A percentile compares a stretch with the other conserved stretches of the same genome.
Evolutionary conservation across 768 basidiomycete species (phyloP).

Genomic region (Leucocoprinus leucothites): DNA sequence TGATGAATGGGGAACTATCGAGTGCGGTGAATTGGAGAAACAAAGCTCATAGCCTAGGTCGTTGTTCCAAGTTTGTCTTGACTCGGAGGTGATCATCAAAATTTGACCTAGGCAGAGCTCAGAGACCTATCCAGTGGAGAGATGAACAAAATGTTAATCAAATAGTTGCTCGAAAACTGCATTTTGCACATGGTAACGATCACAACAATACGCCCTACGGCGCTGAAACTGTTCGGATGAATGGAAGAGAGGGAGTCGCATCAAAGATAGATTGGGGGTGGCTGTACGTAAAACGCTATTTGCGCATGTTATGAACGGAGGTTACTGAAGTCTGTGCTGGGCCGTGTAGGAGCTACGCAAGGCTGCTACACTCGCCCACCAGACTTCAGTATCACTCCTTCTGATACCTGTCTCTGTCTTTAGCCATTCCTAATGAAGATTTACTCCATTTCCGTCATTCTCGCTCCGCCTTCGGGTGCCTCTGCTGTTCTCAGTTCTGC

Average conservation of each 20-base stretch:
- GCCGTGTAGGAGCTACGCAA: too few relatives aligned
- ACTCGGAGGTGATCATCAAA: too few relatives aligned
- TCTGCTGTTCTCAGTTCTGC: conserved; percentile 64
- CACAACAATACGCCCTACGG: neutral
- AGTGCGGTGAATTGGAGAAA: too few relatives aligned
- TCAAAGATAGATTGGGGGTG: too few relatives aligned
- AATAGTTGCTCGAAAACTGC: neutral
- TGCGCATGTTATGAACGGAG: neutral
- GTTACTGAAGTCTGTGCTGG: too few relatives aligned
- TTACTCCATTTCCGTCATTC: conserved; percentile 72
- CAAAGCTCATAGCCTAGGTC: too few relatives aligned
- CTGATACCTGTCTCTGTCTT: neutral
- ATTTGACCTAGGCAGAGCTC: too few relatives aligned
- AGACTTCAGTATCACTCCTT: neutral
- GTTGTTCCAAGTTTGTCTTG: too few relatives aligned
- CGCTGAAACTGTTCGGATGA: neutral
- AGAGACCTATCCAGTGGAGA: too few relatives aligned
- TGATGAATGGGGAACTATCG: too few relatives aligned
- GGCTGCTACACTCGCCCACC: neutral
- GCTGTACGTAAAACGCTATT: neutral
- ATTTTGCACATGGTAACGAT: neutral
- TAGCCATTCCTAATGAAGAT: conserved; percentile 66
- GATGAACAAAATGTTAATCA: neutral
- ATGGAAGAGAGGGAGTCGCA: neutral
- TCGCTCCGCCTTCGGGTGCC: conserved; percentile 61